A percentile compares a stretch with the other conserved stretches of the same genome.
Conservation (phyloP, 176 grass and related monocot genomes). For the Elaeis guineensis region DNA sequence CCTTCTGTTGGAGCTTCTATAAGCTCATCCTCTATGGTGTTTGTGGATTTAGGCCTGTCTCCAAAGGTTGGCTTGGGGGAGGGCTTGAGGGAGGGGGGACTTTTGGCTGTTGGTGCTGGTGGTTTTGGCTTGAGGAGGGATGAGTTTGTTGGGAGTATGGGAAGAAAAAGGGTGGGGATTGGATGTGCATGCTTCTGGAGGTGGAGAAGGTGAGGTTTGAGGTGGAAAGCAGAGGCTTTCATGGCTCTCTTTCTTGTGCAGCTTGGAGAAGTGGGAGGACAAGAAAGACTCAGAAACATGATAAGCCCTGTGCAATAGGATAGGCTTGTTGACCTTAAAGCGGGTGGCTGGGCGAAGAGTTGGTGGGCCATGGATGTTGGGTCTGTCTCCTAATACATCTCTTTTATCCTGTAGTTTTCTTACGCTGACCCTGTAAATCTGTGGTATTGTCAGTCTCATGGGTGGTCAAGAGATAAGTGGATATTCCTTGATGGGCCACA, state of each 20-base stretch:
- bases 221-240: constrained; percentile 28
- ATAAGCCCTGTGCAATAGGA: too few species aligned
- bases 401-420: too few species aligned
- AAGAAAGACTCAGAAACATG: too few species aligned
- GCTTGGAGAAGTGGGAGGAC: too few species aligned
- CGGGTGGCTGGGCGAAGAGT: too few species aligned
- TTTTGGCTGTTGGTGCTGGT: constrained; percentile 7
- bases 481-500: too few species aligned
- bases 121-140: not conserved
- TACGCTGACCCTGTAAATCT: too few species aligned
- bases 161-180: not conserved
- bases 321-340: too few species aligned
- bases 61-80: not conserved
- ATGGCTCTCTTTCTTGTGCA: constrained; percentile 6
- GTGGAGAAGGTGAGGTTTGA: not conserved
- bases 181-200: not conserved
- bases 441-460: too few species aligned
- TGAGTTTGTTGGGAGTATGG: constrained; percentile 6
- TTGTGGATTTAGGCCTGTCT: not conserved
- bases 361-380: too few species aligned
- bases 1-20: constrained; percentile 14
- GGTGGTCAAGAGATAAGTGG: too few species aligned
- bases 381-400: too few species aligned
- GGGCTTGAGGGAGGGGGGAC: constrained; percentile 1
- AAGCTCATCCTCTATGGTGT: not conserved